A percentile compares a stretch with the other conserved stretches of the same genome.
Conservation (phyloP, 2,329 filamentous ascomycete species). For the Aspergillus unguis region DNA sequence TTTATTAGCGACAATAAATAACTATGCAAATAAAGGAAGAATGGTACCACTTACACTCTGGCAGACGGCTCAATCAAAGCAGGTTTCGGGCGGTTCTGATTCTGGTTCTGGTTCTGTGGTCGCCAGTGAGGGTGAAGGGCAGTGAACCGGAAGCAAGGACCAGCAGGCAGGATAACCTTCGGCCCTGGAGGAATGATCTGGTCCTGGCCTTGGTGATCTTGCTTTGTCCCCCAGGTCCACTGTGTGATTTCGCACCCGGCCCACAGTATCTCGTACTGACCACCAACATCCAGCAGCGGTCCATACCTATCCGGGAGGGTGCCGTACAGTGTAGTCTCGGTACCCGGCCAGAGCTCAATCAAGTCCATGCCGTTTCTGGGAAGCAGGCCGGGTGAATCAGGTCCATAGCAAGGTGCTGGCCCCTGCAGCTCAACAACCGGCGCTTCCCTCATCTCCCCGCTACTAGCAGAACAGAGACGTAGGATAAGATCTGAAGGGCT, state of each 20-base stretch:
- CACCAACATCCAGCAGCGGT: not conserved
- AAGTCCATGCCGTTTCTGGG: constrained; percentile 14
- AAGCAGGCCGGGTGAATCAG: not conserved
- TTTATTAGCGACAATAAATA: constrained; percentile 3
- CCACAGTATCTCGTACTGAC: constrained; percentile 3
- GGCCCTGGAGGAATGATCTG: not conserved
- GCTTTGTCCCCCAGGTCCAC: not conserved
- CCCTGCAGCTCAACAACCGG: not conserved
- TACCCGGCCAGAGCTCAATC: constrained; percentile 38
- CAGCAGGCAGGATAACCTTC: not conserved
- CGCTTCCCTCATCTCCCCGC: constrained; percentile 2
- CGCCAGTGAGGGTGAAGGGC: not conserved
- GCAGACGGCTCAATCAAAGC: not conserved
- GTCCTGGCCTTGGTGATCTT: not conserved
- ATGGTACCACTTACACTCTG: not conserved
- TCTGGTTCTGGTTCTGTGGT: not conserved
- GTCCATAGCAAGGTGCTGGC: not conserved
- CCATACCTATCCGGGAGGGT: not conserved
- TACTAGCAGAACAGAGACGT: not conserved
- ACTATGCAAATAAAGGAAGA: not conserved
- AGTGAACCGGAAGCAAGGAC: not conserved
- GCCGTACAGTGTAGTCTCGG: constrained; percentile 35
- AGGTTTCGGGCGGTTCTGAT: not conserved
- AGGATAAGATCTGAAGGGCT: not conserved
- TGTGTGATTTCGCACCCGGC: constrained; percentile 1